phyloP scores from a whole-genome alignment of 345 rosid species.

The Euphorbia peplus region DNA sequence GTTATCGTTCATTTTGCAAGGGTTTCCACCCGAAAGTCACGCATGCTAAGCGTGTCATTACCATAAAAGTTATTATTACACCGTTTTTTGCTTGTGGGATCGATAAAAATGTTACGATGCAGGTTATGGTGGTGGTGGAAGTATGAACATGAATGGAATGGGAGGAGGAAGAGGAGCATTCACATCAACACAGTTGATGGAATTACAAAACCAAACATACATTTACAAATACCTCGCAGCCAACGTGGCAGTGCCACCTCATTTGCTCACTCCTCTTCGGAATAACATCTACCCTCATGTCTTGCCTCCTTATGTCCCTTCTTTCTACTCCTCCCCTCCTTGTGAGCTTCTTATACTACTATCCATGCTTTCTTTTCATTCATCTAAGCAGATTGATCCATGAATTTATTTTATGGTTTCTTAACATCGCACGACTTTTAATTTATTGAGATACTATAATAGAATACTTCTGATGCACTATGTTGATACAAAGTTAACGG shows the following conservation, averaged over 20 bases:
- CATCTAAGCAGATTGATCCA: too few species aligned
- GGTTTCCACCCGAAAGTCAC: too few species aligned
- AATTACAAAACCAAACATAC: constrained; percentile 69
- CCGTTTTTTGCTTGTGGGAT: too few species aligned
- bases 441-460: too few species aligned
- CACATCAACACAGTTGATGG: constrained; percentile 64
- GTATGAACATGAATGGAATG: constrained; percentile 45
- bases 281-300: constrained; percentile 44
- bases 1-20: too few species aligned
- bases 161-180: constrained; percentile 48
- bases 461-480: too few species aligned
- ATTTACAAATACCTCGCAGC: constrained; percentile 63
- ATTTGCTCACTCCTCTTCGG: constrained; percentile 50
- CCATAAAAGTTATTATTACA: too few species aligned
- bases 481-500: too few species aligned
- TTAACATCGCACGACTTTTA: too few species aligned
- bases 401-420: too few species aligned
- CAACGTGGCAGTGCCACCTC: constrained; percentile 59
- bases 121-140: constrained; percentile 49
- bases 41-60: too few species aligned
- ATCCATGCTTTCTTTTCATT: background rate
- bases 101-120: too few species aligned
- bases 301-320: constrained; percentile 27
- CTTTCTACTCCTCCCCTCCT: constrained; percentile 41
- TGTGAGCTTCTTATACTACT: constrained; percentile 40